Evolutionary conservation across 2,329 filamentous ascomycete genomes (phyloP).

Genomic region (Alternaria rosae): DNA sequence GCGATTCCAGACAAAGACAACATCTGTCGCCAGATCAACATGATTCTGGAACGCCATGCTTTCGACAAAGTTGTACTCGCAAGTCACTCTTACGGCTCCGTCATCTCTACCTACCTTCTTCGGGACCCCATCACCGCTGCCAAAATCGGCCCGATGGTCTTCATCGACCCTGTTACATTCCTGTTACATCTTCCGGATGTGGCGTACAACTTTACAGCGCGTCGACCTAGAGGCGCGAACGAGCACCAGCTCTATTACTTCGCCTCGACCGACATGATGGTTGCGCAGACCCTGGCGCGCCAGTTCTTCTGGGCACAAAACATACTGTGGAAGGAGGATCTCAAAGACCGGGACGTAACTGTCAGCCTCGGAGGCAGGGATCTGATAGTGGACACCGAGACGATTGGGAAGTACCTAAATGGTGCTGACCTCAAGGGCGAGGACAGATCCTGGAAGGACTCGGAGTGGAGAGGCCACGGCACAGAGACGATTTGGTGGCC

Average conservation of each 20-base stretch:
- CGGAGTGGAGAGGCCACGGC: conserved; percentile 51
- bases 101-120: conserved; percentile 69
- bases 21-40: conserved; percentile 64
- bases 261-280: conserved; percentile 70
- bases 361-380: conserved; percentile 68
- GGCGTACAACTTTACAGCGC: conserved; percentile 70
- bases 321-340: conserved; percentile 73
- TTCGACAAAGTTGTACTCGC: conserved; percentile 67
- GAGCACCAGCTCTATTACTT: conserved; percentile 77
- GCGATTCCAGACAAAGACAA: conserved; percentile 60
- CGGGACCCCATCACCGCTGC: conserved; percentile 54
- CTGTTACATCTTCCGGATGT: conserved; percentile 74
- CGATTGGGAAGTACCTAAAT: conserved; percentile 66
- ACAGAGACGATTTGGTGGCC: conserved; percentile 69
- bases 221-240: conserved; percentile 59
- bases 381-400: conserved; percentile 68
- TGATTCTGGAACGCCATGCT: conserved; percentile 65
- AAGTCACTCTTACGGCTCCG: conserved; percentile 69
- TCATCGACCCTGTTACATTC: conserved; percentile 71
- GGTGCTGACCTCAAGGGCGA: conserved; percentile 44
- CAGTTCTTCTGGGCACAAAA: conserved; percentile 78
- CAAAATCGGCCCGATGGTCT: conserved; percentile 59
- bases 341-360: conserved; percentile 59
- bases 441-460: conserved; percentile 40
- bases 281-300: conserved; percentile 68